Evolutionary conservation across 2,329 filamentous ascomycete genomes (phyloP), one percentile per base, ranked within the genome.

Genomic region (Trichoderma oligosporum): DNA sequence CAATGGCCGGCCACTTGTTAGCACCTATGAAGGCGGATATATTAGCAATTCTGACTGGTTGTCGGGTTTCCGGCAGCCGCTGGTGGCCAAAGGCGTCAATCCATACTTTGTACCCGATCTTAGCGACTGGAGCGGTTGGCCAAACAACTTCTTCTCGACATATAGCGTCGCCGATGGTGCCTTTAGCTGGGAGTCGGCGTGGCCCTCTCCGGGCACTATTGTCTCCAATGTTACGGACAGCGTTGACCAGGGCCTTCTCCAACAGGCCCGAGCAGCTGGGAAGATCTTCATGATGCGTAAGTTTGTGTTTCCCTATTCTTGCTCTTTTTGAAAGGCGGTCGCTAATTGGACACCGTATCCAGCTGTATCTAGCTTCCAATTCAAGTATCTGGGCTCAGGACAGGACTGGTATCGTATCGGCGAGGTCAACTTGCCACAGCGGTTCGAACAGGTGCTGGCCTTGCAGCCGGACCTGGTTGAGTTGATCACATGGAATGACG

Each of bases 311-410:
- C 3, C 2, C 1, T 14, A 25, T 42, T 2, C 29, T 14, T 7
- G 6, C 18, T 4, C 2, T 2, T 7, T 41, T 11, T 24, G 11
- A 0, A 52, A 4, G 14, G 11, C 18, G 16, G 3, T 1, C 12
- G 18, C 48, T 51, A 14, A 42, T n/a, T 3, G 24, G 2, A 5
- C 7, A n/a, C n/a, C 18, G 4, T 20, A 8, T 25, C 7, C 16
- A 54, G 51, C 51, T 4, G 20, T 54, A 6, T 54, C 51, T n/a
- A 54, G 51, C 20, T 54, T 54, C 29, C 51, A 54, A 39, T 54
- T 54, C 22, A 54, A 54, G 31, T 54, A 54, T 11, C 39, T 36
- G 1, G 51, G 51, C 20, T 9, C 29, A 4, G 39, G 39, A 4
- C 51, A 54, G 9, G 51, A 54, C 9, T 54, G 51, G 51, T 54